These are phyloP conservation scores for Dispira parvispora DNA, from an alignment of 192 early-diverging fungal species.

Conservation along the genomic window DNA sequence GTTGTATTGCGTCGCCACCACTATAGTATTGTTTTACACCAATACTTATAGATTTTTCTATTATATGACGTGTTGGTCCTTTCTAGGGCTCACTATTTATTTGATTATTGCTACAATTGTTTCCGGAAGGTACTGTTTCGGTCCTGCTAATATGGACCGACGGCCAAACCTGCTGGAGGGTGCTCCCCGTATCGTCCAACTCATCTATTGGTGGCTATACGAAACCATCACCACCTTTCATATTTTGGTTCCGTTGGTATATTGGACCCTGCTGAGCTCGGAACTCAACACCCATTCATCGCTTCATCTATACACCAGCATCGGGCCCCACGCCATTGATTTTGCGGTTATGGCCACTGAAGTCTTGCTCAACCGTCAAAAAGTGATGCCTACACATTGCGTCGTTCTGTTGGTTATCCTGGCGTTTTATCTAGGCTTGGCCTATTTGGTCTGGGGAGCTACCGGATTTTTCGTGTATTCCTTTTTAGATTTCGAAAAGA, in stretches of 20 bases:
- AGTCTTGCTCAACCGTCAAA: constrained; percentile 18
- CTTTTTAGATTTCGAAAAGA: constrained; percentile 20
- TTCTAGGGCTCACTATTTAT: constrained; percentile 17
- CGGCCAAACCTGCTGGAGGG: neutral
- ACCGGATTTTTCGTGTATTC: constrained; percentile 17
- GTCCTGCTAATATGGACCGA: neutral
- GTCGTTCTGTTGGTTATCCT: constrained; percentile 14
- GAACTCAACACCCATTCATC: neutral
- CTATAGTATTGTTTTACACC: constrained; percentile 15
- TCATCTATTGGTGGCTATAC: constrained; percentile 18
- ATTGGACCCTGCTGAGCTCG: constrained; percentile 17
- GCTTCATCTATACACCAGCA: constrained; percentile 11
- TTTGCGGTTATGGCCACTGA: constrained; percentile 16
- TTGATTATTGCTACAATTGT: constrained; percentile 15
- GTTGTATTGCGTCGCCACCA: constrained; percentile 11
- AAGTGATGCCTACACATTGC: constrained; percentile 14
- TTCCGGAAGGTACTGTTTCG: constrained; percentile 3
- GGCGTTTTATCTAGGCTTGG: constrained; percentile 19
- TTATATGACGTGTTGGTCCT: constrained; percentile 20
- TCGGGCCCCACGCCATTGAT: constrained; percentile 19
- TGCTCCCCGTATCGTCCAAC: constrained; percentile 15
- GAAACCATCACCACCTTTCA: constrained; percentile 16
- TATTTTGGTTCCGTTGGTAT: constrained; percentile 21
- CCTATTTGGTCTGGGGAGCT: constrained; percentile 17
- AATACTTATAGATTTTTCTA: constrained; percentile 11